A percentile compares a stretch with the other conserved stretches of the same genome.
These are phyloP conservation scores for Dioscorea dumetorum DNA, from an alignment of 106 monocot genomes.

Conservation along the genomic window DNA sequence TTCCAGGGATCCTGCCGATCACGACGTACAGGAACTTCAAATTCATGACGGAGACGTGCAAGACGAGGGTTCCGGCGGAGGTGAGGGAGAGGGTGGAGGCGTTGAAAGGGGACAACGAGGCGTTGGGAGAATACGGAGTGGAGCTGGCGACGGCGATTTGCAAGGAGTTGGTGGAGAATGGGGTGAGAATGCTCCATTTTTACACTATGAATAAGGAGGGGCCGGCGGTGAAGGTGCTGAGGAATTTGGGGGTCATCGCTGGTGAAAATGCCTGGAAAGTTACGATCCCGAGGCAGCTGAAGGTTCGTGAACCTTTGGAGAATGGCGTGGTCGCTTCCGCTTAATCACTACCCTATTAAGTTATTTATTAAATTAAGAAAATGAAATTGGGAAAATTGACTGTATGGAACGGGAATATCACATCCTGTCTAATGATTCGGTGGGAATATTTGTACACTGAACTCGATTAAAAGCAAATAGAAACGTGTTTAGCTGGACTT, in stretches of 20 bases:
- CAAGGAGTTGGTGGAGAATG: conserved; percentile 27
- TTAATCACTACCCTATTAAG: too few species aligned
- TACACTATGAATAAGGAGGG: conserved; percentile 56
- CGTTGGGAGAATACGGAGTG: conserved; percentile 38
- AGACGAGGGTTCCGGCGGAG: conserved; percentile 35
- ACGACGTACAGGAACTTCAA: conserved; percentile 40
- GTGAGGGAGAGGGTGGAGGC: conserved; percentile 34
- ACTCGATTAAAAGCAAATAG: too few species aligned
- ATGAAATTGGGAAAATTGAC: too few species aligned
- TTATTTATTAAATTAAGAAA: too few species aligned
- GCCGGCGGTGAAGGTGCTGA: conserved; percentile 31
- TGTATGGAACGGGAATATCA: too few species aligned
- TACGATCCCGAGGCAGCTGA: background rate
- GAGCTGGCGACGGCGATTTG: conserved; percentile 46
- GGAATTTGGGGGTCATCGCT: conserved; percentile 30
- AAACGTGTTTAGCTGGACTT: too few species aligned
- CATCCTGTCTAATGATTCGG: too few species aligned
- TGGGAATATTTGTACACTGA: too few species aligned
- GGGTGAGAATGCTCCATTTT: conserved; percentile 40
- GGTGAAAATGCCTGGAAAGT: background rate
- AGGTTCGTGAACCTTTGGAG: too few species aligned
- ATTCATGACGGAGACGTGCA: conserved; percentile 55
- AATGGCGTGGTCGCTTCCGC: too few species aligned
- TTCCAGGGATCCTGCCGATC: conserved; percentile 56
- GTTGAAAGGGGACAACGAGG: conserved; percentile 29